Evolutionary conservation across 805 yeast species (phyloP).

Genomic region (Brettanomyces bruxellensis): DNA sequence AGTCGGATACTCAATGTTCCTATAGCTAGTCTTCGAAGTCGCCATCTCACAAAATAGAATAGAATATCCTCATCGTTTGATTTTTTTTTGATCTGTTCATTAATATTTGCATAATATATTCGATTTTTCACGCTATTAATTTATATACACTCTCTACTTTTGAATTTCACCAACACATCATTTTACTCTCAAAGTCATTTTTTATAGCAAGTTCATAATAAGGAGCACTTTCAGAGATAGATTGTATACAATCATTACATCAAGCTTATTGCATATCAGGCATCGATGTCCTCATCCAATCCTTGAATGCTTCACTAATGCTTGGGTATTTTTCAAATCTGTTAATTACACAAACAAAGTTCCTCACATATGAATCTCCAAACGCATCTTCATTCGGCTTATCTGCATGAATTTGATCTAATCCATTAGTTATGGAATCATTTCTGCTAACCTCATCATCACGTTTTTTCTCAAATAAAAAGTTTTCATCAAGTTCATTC

Average conservation of each 20-base stretch:
- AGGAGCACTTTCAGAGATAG: no score
- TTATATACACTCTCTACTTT: no score
- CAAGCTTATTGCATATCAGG: not conserved
- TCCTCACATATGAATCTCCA: constrained; percentile 18
- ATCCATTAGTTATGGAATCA: constrained; percentile 10
- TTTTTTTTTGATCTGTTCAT: no score
- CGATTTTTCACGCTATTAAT: not conserved
- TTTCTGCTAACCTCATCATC: constrained; percentile 14
- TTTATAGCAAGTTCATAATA: no score
- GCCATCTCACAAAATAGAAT: not conserved
- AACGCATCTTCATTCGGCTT: not conserved
- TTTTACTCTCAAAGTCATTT: no score
- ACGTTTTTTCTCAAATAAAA: constrained; percentile 17
- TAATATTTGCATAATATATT: not conserved
- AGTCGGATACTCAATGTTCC: constrained; percentile 3
- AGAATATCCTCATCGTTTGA: no score
- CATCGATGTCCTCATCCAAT: constrained; percentile 19
- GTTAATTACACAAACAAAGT: constrained; percentile 25
- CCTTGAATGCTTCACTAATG: constrained; percentile 27
- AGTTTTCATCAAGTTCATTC: constrained; percentile 24
- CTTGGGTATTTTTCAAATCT: constrained; percentile 26
- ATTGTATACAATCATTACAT: no score
- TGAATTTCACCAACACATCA: no score
- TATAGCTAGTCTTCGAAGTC: constrained; percentile 1
- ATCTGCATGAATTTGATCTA: no score